phyloP scores from a whole-genome alignment of 768 basidiomycete genomes.

The Galerina marginata region DNA sequence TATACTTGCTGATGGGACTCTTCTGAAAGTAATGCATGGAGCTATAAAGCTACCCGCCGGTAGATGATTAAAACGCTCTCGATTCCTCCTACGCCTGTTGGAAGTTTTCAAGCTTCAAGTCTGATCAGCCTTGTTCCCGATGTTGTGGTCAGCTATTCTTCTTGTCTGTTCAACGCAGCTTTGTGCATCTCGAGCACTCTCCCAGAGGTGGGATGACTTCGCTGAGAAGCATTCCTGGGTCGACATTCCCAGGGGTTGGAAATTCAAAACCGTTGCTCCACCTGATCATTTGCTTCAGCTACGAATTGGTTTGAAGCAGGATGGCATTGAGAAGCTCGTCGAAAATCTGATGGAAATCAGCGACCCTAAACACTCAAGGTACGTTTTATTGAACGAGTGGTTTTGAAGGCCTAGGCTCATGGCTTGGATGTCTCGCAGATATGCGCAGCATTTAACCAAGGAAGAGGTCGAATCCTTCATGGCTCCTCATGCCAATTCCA shows the following conservation, averaged over 20 bases:
- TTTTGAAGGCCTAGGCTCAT: neutral
- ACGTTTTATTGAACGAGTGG: conserved; percentile 10
- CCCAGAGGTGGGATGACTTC: conserved; percentile 55
- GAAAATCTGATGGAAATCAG: conserved; percentile 59
- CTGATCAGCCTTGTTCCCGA: conserved; percentile 11
- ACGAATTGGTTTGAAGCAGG: conserved; percentile 62
- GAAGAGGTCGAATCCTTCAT: conserved; percentile 60
- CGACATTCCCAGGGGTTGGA: conserved; percentile 60
- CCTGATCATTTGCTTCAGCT: conserved; percentile 55
- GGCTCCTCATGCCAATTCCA: conserved; percentile 57
- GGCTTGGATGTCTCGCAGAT: conserved; percentile 38
- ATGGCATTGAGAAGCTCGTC: conserved; percentile 56
- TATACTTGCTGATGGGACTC: too few relatives aligned
- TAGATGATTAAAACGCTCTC: too few relatives aligned
- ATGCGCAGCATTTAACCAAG: conserved; percentile 64
- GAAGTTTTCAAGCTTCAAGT: too few relatives aligned
- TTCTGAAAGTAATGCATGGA: too few relatives aligned
- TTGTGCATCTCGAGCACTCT: conserved; percentile 43
- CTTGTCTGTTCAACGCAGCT: conserved; percentile 43
- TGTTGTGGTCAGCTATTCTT: conserved; percentile 39
- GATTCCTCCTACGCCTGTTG: too few relatives aligned
- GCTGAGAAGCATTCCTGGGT: conserved; percentile 60
- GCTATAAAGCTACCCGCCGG: too few relatives aligned
- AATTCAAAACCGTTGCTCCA: conserved; percentile 47
- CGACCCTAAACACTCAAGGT: conserved; percentile 57